Conservation (phyloP, 1,284 basidiomycete species). For the Ceratobasidium sp. region DNA sequence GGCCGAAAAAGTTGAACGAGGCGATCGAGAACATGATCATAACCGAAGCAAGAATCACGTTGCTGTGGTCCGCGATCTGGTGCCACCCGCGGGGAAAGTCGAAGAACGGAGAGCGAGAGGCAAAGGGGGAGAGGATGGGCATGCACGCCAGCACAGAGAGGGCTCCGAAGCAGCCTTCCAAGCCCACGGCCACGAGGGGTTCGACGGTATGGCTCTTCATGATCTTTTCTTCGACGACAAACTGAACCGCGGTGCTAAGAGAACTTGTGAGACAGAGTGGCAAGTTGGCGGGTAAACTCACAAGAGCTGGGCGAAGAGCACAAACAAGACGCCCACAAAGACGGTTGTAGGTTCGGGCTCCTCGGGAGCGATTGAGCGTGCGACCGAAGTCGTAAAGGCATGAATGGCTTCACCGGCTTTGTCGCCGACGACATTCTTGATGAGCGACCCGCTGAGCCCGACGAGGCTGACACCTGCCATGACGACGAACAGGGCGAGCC, state of each 20-base stretch:
- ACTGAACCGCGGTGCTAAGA: conserved; percentile 84
- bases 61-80: conserved; percentile 84
- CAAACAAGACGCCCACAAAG: conserved; percentile 78
- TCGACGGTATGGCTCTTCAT: conserved; percentile 87
- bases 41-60: conserved; percentile 80
- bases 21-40: conserved; percentile 86
- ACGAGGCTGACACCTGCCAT: conserved; percentile 92
- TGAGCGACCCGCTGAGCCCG: conserved; percentile 88
- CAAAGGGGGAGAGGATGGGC: conserved; percentile 74
- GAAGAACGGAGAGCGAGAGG: conserved; percentile 82
- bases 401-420: conserved; percentile 51
- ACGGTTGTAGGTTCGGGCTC: conserved; percentile 45
- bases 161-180: conserved; percentile 92
- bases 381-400: conserved; percentile 30
- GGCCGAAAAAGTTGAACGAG: conserved; percentile 96
- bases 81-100: conserved; percentile 90
- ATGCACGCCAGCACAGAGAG: conserved; percentile 79
- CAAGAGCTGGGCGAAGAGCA: conserved; percentile 98
- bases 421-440: conserved; percentile 67
- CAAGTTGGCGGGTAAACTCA: conserved; percentile 59
- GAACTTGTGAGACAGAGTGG: conserved; percentile 6
- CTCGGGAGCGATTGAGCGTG: conserved; percentile 43
- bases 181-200: conserved; percentile 94
- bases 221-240: conserved; percentile 96
- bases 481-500: conserved; percentile 90